A percentile compares a stretch with the other conserved stretches of the same genome.
Conservation (phyloP, 2,329 filamentous ascomycete genomes). For the Aspergillus calidoustus region DNA sequence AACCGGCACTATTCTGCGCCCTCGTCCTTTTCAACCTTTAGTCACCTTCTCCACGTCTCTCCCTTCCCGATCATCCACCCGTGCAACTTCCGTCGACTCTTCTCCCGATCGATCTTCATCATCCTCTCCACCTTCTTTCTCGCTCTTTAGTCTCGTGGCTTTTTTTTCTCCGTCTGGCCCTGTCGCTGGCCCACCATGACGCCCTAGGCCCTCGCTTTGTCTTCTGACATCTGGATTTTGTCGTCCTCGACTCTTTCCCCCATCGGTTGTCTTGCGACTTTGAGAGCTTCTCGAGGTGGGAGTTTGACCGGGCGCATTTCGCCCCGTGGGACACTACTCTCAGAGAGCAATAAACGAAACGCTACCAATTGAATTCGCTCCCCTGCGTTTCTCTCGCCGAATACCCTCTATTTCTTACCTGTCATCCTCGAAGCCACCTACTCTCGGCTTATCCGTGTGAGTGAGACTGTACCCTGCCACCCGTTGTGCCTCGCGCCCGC, state of each 20-base stretch:
- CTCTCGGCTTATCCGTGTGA: slow-evolving; percentile 5
- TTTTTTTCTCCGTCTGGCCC: slow-evolving; percentile 26
- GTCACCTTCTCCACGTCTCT: slow-evolving; percentile 20
- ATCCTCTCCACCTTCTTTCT: slow-evolving; percentile 19
- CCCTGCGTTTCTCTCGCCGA: slow-evolving; percentile 13
- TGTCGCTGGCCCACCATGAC: slow-evolving; percentile 31
- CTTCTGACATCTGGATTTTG: slow-evolving; percentile 21
- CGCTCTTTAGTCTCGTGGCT: slow-evolving; percentile 24
- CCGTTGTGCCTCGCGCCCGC: slow-evolving; percentile 16
- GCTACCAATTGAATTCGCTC: slow-evolving; percentile 15
- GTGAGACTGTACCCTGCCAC: slow-evolving; percentile 10
- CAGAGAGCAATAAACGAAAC: slow-evolving; percentile 12
- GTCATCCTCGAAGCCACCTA: neutral
- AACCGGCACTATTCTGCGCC: neutral
- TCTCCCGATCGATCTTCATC: slow-evolving; percentile 26
- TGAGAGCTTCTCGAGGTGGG: slow-evolving; percentile 16
- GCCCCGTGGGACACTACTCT: slow-evolving; percentile 21
- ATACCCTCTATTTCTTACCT: slow-evolving; percentile 5
- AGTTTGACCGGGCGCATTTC: slow-evolving; percentile 24
- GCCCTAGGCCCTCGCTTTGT: slow-evolving; percentile 25
- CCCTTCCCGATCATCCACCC: slow-evolving; percentile 19
- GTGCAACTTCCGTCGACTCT: slow-evolving; percentile 23
- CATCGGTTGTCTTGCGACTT: slow-evolving; percentile 24
- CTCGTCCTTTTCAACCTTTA: slow-evolving; percentile 13
- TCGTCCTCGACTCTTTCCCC: slow-evolving; percentile 18